Base-by-base conservation (phyloP, 73 alveolate species). In the Tetrahymena elliotti region DNA sequence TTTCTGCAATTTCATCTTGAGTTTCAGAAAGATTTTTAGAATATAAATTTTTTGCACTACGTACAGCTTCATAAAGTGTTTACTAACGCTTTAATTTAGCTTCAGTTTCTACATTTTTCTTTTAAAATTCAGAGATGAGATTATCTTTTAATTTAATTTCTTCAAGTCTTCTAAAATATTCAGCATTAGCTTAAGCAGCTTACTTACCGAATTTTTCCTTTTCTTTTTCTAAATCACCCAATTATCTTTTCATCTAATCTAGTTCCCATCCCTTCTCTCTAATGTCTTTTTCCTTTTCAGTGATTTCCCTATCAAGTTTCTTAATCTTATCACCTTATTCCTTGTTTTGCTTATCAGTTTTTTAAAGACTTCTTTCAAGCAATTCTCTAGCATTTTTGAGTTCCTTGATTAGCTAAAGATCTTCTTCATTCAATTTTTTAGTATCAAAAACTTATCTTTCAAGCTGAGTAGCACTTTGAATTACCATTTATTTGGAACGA, bases 31-130 rank as follows among this genome's bases (percentile, higher is more conserved):
- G 96, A 95, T 98, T 98, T 98, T 99, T 99, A 20, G 99, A 98
- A 97, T 99, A 99, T 34, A 99, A 97, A 96, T 99, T 99, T 96
- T 99, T 98, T 94, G 99, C 99, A 39, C 99, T 97, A 92, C 99
- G 98, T 83, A 99, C 99, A 24, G 99, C 99, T 97, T 99, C 99
- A 96, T 99, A 99, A 92, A 99, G 98, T 95, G 99, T 99, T 97
- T 98, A 98, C 97, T 99, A 99, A 97, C 97, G 98, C 95, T 98
- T 98, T 93, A 98, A 97, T 93, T 98, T 98, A 92, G 98, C 98
- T 93, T 98, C 99, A 83, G 98, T 96, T 96, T 98, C 99, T 33
- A 98, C 97, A 95, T 97, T 97, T 94, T 98, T 98, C 97, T 97
- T 98, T 96, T 98, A 97, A 47, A 98, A 97, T 96, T 98, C 99